Evolutionary conservation across 2,329 filamentous ascomycete genomes (phyloP).

Genomic region (Exophiala phaeomuriformis): DNA sequence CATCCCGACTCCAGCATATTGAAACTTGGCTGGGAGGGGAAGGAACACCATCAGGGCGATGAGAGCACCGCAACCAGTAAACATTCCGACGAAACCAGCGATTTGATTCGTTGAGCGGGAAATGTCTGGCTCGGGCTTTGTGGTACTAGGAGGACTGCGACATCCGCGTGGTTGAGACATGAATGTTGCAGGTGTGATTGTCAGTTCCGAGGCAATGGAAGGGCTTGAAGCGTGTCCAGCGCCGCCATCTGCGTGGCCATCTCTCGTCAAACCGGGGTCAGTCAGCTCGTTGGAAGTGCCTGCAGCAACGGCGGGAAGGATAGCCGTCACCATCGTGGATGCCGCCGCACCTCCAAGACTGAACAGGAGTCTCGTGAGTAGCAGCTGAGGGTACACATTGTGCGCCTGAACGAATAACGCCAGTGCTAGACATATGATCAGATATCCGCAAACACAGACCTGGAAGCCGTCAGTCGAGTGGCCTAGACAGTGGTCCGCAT

Average conservation of each 20-base stretch:
- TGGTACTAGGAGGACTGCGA: conserved; percentile 11
- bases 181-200: conserved; percentile 50
- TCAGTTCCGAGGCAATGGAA: conserved; percentile 53
- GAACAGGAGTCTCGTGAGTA: conserved; percentile 79
- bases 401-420: conserved; percentile 75
- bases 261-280: conserved; percentile 11
- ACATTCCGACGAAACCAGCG: conserved; percentile 83
- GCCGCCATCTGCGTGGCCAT: neutral
- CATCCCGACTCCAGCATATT: conserved; percentile 62
- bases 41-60: conserved; percentile 76
- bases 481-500: neutral
- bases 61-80: conserved; percentile 85
- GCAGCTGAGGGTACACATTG: conserved; percentile 81
- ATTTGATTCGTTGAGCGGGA: conserved; percentile 52
- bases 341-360: conserved; percentile 86
- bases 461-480: conserved; percentile 23
- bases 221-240: conserved; percentile 40
- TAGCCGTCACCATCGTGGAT: conserved; percentile 96
- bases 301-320: conserved; percentile 61
- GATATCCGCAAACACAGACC: conserved; percentile 65
- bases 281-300: conserved; percentile 18
- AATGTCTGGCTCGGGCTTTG: conserved; percentile 12
- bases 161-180: conserved; percentile 17
- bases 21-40: conserved; percentile 75
- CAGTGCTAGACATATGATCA: conserved; percentile 69